Base-by-base conservation (phyloP, 768 basidiomycete genomes). In the Mycena amicta region DNA sequence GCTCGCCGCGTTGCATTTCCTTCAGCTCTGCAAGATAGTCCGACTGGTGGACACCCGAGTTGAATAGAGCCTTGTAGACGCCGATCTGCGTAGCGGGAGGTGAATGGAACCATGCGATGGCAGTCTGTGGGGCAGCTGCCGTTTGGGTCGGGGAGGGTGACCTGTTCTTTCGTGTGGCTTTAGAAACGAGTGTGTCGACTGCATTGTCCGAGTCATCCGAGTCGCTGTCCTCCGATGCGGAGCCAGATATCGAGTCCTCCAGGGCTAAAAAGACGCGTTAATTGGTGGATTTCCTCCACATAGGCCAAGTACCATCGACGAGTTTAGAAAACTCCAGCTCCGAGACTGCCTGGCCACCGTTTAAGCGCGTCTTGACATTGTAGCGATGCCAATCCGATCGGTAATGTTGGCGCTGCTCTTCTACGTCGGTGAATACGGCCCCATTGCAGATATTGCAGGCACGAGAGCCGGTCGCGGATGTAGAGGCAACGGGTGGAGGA, bases 331-430 rank as follows among this genome's bases (percentile, higher is more conserved):
- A 99, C 18, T 86, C 82, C 26, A 80, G 69, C 68, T 93, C 91
- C 0, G 84, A 76, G 22, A 94, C 84, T 25, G 86, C 72, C 22
- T 78, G 76, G 11, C 84, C 81, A 5, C 88, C 88, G 51, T 79
- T 75, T 50, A 94, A 74, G 55, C 87, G 86, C 47, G 84, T 81
- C 74, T 96, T 97, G 64, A 95, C 91, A 71, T 98, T 98, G 76
- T 96, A 98, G 57, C 95, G 84, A 80, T 99, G 96, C 97, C 96
- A 98, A 72, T 99, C 96, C 11, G 92, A 92, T 64, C 87, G 86
- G 71, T 92, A 97, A 73, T 98, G 96, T 1, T 75, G 71, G 51
- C 95, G 81, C 66, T 98, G 94, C 57, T 90, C 90, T 30, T 90
- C 85, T 5, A 98, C 82, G 56, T 88, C 86, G 13, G 75, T 63